Evolutionary conservation across 2,329 filamentous ascomycete species (phyloP).

Genomic region (Alternaria conjuncta): DNA sequence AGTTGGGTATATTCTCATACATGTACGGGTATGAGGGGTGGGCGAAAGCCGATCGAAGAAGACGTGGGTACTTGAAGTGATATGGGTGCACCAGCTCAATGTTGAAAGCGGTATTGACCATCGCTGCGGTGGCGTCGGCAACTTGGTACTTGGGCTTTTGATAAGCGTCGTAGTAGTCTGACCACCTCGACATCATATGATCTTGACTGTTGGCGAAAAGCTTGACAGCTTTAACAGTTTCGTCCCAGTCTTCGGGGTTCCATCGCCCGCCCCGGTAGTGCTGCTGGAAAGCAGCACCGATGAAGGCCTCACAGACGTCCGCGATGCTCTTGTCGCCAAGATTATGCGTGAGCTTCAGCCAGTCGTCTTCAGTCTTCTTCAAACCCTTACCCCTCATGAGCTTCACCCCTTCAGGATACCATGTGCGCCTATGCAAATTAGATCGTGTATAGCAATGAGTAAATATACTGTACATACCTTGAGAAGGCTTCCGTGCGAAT

Average conservation of each 20-base stretch:
- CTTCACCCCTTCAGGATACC: slow-evolving; percentile 84
- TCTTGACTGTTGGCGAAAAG: slow-evolving; percentile 71
- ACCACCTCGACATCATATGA: slow-evolving; percentile 73
- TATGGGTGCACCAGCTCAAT: slow-evolving; percentile 68
- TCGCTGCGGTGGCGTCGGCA: slow-evolving; percentile 66
- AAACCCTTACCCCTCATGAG: slow-evolving; percentile 74
- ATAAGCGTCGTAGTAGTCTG: slow-evolving; percentile 76
- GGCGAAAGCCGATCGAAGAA: slow-evolving; percentile 84
- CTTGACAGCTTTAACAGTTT: slow-evolving; percentile 70
- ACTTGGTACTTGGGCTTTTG: slow-evolving; percentile 73
- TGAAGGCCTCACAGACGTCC: slow-evolving; percentile 92
- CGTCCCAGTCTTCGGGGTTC: slow-evolving; percentile 60
- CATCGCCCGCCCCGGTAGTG: slow-evolving; percentile 55
- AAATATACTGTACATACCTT: slow-evolving; percentile 53
- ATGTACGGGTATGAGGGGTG: slow-evolving; percentile 81
- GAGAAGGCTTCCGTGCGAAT: slow-evolving; percentile 85
- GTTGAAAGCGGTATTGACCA: slow-evolving; percentile 70
- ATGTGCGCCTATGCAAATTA: slow-evolving; percentile 65
- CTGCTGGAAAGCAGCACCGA: slow-evolving; percentile 78
- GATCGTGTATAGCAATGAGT: neutral
- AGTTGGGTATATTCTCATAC: slow-evolving; percentile 81
- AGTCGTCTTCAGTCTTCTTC: slow-evolving; percentile 56
- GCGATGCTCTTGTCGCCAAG: slow-evolving; percentile 90
- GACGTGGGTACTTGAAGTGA: slow-evolving; percentile 74
- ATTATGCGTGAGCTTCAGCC: slow-evolving; percentile 61